A percentile compares a stretch with the other conserved stretches of the same genome.
phyloP scores from a whole-genome alignment of 192 early-diverging fungal species.

The Umbelopsis isabellina region DNA sequence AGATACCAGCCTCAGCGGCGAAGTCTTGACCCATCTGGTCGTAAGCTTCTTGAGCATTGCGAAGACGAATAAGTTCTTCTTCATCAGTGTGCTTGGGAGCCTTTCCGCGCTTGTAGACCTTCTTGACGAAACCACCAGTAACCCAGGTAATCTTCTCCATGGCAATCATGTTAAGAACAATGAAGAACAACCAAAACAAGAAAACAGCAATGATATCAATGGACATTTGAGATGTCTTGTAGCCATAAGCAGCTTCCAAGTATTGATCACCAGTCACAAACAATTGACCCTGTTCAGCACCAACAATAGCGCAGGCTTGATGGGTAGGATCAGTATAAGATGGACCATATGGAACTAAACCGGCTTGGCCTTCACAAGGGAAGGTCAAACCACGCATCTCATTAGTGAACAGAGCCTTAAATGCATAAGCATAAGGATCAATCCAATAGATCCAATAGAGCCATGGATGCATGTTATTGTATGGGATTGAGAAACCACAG shows the following conservation, averaged over 20 bases:
- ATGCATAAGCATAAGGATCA: conserved; percentile 62
- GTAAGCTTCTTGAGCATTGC: conserved; percentile 39
- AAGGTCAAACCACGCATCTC: conserved; percentile 60
- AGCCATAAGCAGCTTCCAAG: conserved; percentile 55
- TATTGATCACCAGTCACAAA: conserved; percentile 67
- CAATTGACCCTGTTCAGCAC: conserved; percentile 53
- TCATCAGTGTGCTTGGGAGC: conserved; percentile 37
- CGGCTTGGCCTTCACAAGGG: conserved; percentile 36
- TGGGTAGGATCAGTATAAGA: conserved; percentile 46
- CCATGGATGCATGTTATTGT: conserved; percentile 64
- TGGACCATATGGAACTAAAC: conserved; percentile 38
- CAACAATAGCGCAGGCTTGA: conserved; percentile 67
- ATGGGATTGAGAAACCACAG: conserved; percentile 66
- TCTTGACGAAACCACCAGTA: conserved; percentile 54
- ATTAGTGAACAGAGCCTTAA: conserved; percentile 63
- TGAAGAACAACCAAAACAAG: conserved; percentile 50
- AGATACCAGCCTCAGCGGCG: conserved; percentile 47
- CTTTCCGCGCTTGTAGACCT: conserved; percentile 49
- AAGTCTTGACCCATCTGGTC: conserved; percentile 42
- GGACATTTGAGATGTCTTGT: conserved; percentile 59
- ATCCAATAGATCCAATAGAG: conserved; percentile 67
- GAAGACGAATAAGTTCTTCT: conserved; percentile 38
- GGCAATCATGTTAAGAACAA: conserved; percentile 39
- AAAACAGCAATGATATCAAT: conserved; percentile 62
- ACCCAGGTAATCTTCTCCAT: conserved; percentile 70